Conservation (phyloP, 2,329 filamentous ascomycete genomes). For the Drechmeria coniospora region DNA sequence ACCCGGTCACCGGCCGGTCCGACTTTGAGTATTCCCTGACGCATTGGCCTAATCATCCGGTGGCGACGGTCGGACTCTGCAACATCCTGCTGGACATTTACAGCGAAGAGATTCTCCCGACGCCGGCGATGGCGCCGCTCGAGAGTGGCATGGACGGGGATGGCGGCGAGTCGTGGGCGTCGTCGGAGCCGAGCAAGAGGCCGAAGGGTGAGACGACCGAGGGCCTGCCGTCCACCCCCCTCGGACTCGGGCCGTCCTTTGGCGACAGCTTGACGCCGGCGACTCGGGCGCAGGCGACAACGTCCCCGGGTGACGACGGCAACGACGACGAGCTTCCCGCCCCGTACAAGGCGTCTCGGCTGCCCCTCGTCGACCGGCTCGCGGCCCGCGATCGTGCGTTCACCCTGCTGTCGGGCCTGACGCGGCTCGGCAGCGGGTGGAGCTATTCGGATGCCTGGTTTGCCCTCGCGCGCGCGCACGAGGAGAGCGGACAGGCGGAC, state of each 20-base stretch:
- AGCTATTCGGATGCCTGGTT: constrained; percentile 91
- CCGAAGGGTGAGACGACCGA: constrained; percentile 2
- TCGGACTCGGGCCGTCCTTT: constrained; percentile 32
- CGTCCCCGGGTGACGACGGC: constrained; percentile 4
- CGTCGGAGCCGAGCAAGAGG: not conserved
- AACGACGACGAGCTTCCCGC: constrained; percentile 28
- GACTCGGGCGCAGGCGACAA: constrained; percentile 6
- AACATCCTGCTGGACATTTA: constrained; percentile 81
- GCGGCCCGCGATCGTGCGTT: constrained; percentile 82
- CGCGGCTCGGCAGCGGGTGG: constrained; percentile 77
- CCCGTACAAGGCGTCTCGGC: constrained; percentile 41
- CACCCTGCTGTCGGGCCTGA: constrained; percentile 65
- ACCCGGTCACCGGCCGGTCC: constrained; percentile 53
- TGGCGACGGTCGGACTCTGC: constrained; percentile 67
- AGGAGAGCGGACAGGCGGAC: constrained; percentile 69
- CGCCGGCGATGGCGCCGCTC: constrained; percentile 34
- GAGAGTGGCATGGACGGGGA: too few species aligned
- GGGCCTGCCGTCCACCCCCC: constrained; percentile 26
- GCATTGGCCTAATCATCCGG: constrained; percentile 64
- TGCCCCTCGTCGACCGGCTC: constrained; percentile 66
- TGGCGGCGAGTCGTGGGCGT: constrained; percentile 1
- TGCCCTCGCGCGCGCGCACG: constrained; percentile 70
- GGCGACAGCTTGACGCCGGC: too few species aligned
- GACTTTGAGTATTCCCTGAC: constrained; percentile 73
- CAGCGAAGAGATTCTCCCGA: constrained; percentile 48